Evolutionary conservation across 2,329 filamentous ascomycete genomes (phyloP).

Genomic region (Coniochaeta hoffmannii): DNA sequence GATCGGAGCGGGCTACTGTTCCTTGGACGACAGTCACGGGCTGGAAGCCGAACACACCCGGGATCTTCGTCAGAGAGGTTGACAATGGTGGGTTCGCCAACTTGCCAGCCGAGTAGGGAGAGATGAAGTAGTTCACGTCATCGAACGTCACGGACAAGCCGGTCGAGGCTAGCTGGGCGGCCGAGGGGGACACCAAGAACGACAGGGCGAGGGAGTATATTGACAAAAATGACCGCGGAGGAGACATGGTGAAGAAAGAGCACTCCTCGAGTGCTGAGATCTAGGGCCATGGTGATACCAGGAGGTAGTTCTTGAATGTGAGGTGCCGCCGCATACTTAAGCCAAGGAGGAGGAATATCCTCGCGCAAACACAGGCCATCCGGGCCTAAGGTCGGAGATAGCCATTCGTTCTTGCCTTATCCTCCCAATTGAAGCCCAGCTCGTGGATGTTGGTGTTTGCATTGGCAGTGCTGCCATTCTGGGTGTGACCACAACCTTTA

Average conservation of each 20-base stretch:
- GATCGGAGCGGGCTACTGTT: slow-evolving; percentile 9
- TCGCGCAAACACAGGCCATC: neutral
- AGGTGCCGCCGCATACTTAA: neutral
- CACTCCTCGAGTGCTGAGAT: neutral
- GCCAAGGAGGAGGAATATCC: neutral
- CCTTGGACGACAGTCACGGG: slow-evolving; percentile 26
- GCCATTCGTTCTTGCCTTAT: neutral
- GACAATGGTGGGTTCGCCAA: slow-evolving; percentile 9
- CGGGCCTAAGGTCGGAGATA: neutral
- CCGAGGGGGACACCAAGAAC: neutral
- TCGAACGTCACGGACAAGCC: slow-evolving; percentile 24
- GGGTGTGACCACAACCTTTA: neutral
- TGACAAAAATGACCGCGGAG: neutral
- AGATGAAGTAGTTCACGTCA: slow-evolving; percentile 25
- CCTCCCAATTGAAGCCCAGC: neutral
- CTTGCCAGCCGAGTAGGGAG: slow-evolving; percentile 23
- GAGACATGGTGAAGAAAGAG: neutral
- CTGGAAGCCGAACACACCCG: slow-evolving; percentile 22
- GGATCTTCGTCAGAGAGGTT: slow-evolving; percentile 8
- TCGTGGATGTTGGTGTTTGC: neutral
- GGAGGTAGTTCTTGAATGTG: neutral
- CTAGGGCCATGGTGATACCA: neutral
- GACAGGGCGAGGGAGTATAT: neutral
- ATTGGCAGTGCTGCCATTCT: neutral
- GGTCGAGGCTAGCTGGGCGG: slow-evolving; percentile 18